A percentile compares a stretch with the other conserved stretches of the same genome.
Evolutionary conservation across 2,329 filamentous ascomycete species (phyloP).

Genomic region (Phoma herbarum): DNA sequence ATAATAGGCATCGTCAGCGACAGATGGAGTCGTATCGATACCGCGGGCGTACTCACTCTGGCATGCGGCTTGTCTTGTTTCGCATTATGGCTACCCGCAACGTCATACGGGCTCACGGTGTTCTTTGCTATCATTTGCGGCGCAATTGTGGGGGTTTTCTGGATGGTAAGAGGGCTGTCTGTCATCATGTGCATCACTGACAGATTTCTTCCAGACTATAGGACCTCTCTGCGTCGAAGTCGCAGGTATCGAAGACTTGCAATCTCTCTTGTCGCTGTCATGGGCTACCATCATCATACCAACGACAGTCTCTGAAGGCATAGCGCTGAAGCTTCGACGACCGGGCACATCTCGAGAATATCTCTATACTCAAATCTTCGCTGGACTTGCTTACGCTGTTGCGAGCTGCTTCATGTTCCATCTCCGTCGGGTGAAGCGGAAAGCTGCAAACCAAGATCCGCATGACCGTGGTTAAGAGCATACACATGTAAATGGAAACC

Average conservation of each 20-base stretch:
- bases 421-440: neutral
- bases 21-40: slow-evolving; percentile 50
- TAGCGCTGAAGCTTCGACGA: neutral
- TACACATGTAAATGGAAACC: neutral
- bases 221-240: neutral
- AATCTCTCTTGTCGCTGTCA: neutral
- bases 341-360: neutral
- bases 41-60: neutral
- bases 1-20: slow-evolving; percentile 56
- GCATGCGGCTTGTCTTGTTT: neutral
- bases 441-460: neutral
- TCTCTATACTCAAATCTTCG: slow-evolving; percentile 1
- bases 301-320: neutral
- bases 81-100: neutral
- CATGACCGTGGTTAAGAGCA: neutral
- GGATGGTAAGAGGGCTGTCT: neutral
- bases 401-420: neutral
- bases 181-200: neutral
- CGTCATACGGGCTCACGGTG: neutral
- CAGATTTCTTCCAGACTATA: neutral
- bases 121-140: neutral
- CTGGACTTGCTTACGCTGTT: neutral
- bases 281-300: slow-evolving; percentile 1
- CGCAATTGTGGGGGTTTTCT: neutral
- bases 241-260: neutral